A percentile compares a stretch with the other conserved stretches of the same genome.
Conservation (phyloP, 1,284 basidiomycete species). For the Mycena sp. region DNA sequence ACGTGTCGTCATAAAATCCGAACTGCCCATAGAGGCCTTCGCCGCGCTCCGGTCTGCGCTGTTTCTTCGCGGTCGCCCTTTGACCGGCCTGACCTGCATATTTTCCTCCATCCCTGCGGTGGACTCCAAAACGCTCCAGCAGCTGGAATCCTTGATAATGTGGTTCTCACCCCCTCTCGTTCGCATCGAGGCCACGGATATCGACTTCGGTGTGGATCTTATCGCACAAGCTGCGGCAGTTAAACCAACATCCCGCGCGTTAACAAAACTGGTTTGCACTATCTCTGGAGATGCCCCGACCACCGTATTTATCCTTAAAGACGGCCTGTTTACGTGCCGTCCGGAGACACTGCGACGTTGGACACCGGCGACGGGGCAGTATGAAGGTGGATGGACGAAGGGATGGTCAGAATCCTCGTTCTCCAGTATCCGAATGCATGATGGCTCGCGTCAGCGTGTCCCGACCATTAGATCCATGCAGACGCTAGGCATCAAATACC, state of each 20-base stretch:
- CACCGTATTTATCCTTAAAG: conserved; percentile 13
- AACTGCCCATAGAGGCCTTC: conserved; percentile 1
- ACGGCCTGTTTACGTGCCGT: conserved; percentile 20
- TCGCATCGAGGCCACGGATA: not conserved
- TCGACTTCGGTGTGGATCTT: conserved; percentile 10
- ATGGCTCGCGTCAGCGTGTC: conserved; percentile 13
- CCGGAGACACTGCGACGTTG: conserved; percentile 13
- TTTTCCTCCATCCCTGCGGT: not conserved
- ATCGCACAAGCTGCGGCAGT: not conserved
- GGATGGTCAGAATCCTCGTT: not conserved
- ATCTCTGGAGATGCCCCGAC: not conserved
- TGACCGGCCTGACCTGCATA: not conserved
- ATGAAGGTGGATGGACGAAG: conserved; percentile 10
- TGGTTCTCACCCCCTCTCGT: not conserved
- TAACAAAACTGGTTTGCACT: not conserved
- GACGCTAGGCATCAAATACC: conserved; percentile 6
- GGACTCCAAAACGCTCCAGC: not conserved
- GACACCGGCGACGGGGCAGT: conserved; percentile 12
- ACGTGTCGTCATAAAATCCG: not conserved
- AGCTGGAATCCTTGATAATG: not conserved
- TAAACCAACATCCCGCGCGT: not conserved
- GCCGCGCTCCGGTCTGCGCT: conserved; percentile 7
- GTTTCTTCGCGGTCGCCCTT: not conserved
- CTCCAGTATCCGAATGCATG: conserved; percentile 14
- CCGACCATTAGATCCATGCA: conserved; percentile 15